Base-by-base conservation (phyloP, 2,329 filamentous ascomycete genomes). In the Didymella lethalis region DNA sequence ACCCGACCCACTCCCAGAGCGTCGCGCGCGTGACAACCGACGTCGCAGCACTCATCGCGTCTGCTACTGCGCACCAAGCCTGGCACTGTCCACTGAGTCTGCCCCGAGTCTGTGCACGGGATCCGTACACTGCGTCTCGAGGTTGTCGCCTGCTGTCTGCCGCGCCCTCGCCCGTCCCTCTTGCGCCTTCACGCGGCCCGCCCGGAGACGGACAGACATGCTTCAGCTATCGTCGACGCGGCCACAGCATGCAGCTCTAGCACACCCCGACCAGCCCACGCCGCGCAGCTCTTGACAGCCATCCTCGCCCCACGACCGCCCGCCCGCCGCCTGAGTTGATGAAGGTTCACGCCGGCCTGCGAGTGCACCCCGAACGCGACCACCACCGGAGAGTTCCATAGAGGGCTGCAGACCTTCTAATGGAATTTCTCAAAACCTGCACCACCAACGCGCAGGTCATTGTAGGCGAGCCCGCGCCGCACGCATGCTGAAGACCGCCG, bases 361-460 rank as follows among this genome's bases (percentile, higher is more conserved):
- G 73, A 70, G 65, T 75, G 67, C 67, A 73, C 55, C 64, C 71
- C 63, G 68, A 66, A 69, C 70, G 73, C 65, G 67, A 72, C 61
- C 75, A 76, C 67, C 75, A 77, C 65, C 63, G 70, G 72, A 64
- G 69, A 64, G 71, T 77, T 74, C 75, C 75, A 64, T 77, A 75
- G 69, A 65, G 65, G 65, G 68, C 59, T 49, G 57, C 64, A 36
- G 61, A 64, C 66, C 72, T 65, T 73, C 73, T 73, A 72, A 76
- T 77, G 74, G 72, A 77, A 72, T 74, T 75, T 74, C 70, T 75
- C 68, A 75, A 69, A 59, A 70, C 69, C 36, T 77, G 74, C 64
- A 65, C 58, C 57, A 76, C 75, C 36, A 77, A 76, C 71, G 75
- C 74, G 70, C 74, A 76, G 66, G 72, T 70, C 69, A 73, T 77